A percentile compares a stretch with the other conserved stretches of the same genome.
Conservation (phyloP, 2,329 filamentous ascomycete species). For the Xylaria sp. region DNA sequence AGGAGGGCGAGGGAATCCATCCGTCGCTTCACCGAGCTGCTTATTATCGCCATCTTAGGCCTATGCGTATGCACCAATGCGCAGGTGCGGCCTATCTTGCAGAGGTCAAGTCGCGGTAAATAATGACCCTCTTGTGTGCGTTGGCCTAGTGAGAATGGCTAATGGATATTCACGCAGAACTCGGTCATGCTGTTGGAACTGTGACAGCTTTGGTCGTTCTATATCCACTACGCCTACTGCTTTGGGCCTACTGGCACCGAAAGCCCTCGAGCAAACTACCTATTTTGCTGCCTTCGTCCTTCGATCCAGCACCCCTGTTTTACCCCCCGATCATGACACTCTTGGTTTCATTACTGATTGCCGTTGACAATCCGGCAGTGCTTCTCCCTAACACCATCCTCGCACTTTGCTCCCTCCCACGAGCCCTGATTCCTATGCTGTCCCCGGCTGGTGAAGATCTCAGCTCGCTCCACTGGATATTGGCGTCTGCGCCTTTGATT, state of each 20-base stretch:
- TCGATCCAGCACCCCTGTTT: slow-evolving; percentile 90
- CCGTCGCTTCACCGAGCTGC: slow-evolving; percentile 63
- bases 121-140: slow-evolving; percentile 1
- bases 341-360: slow-evolving; percentile 79
- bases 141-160: slow-evolving; percentile 17
- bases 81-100: slow-evolving; percentile 57
- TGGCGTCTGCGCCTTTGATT: slow-evolving; percentile 76
- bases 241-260: slow-evolving; percentile 58
- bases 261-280: slow-evolving; percentile 53
- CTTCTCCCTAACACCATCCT: slow-evolving; percentile 86
- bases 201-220: slow-evolving; percentile 56
- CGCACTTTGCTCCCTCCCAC: slow-evolving; percentile 79
- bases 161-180: slow-evolving; percentile 51
- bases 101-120: slow-evolving; percentile 62
- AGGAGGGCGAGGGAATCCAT: slow-evolving; percentile 62
- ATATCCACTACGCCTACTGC: slow-evolving; percentile 70
- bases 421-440: slow-evolving; percentile 74
- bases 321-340: slow-evolving; percentile 84
- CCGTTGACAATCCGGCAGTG: slow-evolving; percentile 66
- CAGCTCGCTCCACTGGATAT: slow-evolving; percentile 79
- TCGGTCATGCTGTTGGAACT: slow-evolving; percentile 51
- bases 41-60: slow-evolving; percentile 61
- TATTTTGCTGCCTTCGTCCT: slow-evolving; percentile 73
- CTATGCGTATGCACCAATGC: slow-evolving; percentile 60
- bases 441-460: slow-evolving; percentile 65